Conservation (phyloP, 495 filamentous ascomycete genomes). For the Xanthoparmelia taractica region DNA sequence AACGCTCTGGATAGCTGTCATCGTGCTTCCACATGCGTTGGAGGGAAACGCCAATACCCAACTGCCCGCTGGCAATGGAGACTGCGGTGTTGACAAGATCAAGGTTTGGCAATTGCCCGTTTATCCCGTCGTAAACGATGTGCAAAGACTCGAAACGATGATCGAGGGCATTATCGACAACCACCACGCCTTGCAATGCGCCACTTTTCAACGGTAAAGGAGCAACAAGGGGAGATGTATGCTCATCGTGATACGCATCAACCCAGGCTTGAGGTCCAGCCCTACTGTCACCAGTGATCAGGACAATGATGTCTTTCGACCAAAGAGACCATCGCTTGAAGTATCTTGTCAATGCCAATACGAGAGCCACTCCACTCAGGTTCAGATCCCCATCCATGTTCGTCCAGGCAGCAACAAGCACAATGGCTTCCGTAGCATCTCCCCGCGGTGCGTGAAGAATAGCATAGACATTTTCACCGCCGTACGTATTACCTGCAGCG, state of each 20-base stretch:
- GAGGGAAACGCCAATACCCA: conserved; percentile 74
- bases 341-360: conserved; percentile 81
- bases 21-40: conserved; percentile 84
- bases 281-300: conserved; percentile 80
- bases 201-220: conserved; percentile 87
- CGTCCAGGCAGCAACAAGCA: conserved; percentile 80
- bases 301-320: conserved; percentile 96
- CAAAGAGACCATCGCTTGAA: conserved; percentile 97
- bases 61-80: conserved; percentile 78
- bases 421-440: conserved; percentile 97
- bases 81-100: conserved; percentile 95
- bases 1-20: conserved; percentile 71
- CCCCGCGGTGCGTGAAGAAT: conserved; percentile 91
- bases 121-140: conserved; percentile 91
- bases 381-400: conserved; percentile 77
- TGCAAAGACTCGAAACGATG: conserved; percentile 77
- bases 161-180: conserved; percentile 85
- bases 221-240: conserved; percentile 56
- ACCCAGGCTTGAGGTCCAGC: conserved; percentile 95
- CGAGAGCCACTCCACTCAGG: conserved; percentile 75
- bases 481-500: conserved; percentile 59
- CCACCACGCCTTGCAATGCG: conserved; percentile 83
- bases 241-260: conserved; percentile 90
- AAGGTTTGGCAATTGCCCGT: conserved; percentile 89
- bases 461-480: conserved; percentile 88